Percentiles rank a stretch among this genome's conserved stretches.
Conservation (phyloP, 257 asterid genomes). For the Solanum piurae region DNA sequence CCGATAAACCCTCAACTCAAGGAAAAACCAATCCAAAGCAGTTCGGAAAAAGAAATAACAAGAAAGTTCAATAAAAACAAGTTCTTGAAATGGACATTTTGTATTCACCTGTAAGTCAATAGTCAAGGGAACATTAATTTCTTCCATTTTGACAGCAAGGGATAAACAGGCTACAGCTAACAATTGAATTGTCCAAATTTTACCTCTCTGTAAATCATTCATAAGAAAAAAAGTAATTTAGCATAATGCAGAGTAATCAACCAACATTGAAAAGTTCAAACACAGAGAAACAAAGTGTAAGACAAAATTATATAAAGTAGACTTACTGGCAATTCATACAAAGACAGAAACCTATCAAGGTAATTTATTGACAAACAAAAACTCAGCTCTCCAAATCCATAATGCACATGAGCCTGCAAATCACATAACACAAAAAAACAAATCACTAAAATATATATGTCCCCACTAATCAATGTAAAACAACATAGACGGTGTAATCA, state of each 20-base stretch:
- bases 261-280: background rate
- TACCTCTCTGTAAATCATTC: constrained; percentile 27
- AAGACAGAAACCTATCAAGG: constrained; percentile 28
- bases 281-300: background rate
- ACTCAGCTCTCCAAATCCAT: constrained; percentile 23
- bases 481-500: background rate
- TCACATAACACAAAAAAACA: background rate
- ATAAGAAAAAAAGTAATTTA: background rate
- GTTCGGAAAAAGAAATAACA: background rate
- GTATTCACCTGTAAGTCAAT: constrained; percentile 55
- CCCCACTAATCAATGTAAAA: background rate
- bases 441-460: background rate
- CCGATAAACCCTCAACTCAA: background rate
- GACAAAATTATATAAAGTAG: background rate
- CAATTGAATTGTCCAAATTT: constrained; percentile 47
- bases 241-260: background rate
- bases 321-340: constrained; percentile 27
- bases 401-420: constrained; percentile 22
- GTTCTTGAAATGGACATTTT: background rate
- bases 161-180: constrained; percentile 65
- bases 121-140: constrained; percentile 39
- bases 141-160: constrained; percentile 64
- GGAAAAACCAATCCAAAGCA: background rate
- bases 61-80: background rate
- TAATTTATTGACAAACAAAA: constrained; percentile 26